Evolutionary conservation across 176 grass and related monocot genomes (phyloP).

Genomic region (Ensete glaucum): DNA sequence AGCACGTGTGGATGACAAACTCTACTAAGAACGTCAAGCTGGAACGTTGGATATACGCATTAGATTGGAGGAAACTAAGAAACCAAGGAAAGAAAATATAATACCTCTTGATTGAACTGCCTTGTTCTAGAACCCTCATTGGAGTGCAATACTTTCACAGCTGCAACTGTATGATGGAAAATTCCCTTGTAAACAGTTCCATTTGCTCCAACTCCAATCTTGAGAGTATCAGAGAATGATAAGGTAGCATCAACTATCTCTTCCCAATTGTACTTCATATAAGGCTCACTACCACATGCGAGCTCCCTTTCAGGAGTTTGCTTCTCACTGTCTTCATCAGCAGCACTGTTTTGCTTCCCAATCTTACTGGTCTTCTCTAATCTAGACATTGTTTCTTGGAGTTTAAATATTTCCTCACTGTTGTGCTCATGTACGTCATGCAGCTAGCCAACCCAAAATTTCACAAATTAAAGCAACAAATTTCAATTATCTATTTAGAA

Average conservation of each 20-base stretch:
- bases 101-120: constrained; percentile 88
- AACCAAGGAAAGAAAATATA: not conserved
- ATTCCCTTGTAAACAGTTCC: constrained; percentile 81
- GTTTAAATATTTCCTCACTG: constrained; percentile 41
- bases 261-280: constrained; percentile 60
- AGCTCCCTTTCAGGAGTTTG: constrained; percentile 7
- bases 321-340: constrained; percentile 29
- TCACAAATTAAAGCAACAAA: constrained; percentile 8
- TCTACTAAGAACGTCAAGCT: constrained; percentile 68
- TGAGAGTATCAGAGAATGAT: constrained; percentile 52
- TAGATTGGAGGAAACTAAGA: constrained; percentile 6
- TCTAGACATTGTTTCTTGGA: constrained; percentile 31
- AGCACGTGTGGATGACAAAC: constrained; percentile 72
- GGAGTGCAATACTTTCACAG: constrained; percentile 72
- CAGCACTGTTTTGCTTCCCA: not conserved
- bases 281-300: constrained; percentile 8
- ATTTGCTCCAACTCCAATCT: constrained; percentile 54
- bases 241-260: constrained; percentile 68
- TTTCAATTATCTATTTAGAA: not conserved
- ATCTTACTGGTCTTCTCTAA: constrained; percentile 20
- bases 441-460: constrained; percentile 20
- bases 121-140: constrained; percentile 31
- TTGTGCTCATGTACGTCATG: constrained; percentile 31
- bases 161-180: constrained; percentile 56
- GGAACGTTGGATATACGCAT: constrained; percentile 14